Base-by-base conservation (phyloP, 140 eudicot species). In the Flaveria floridana region DNA sequence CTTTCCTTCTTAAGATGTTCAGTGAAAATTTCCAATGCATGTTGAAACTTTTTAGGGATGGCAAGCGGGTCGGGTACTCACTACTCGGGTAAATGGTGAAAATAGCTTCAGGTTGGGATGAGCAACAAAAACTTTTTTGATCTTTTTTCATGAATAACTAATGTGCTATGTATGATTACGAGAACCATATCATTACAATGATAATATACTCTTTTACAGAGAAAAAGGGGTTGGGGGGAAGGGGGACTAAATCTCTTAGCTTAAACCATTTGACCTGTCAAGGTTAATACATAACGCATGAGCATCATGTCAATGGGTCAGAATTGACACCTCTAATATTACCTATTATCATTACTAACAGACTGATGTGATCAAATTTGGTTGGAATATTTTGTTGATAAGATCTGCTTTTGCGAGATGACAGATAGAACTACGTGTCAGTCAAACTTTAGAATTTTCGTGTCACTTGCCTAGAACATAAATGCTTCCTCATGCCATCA, bases 401-500 rank as follows among this genome's bases (percentile, higher is more conserved):
- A 59, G 66, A 25, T 21, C 16, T 21, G 6, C 26, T 9, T 59
- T 59, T 23, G 46, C 2, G 34, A 11, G 28, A 61, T 8, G 42
- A 25, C 67, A 25, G 4, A 23, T 23, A 61, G 42, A 23, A 25
- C 41, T 61, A 61, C 23, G 12, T 26, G 2, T 61, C 20, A 25
- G 6, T 0, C 25, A 0, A 59, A 59, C 2, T 21, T 9, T 21
- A 25, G 7, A 34, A 34, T 13, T 25, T 62, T 25, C 11, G 3
- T 62, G 41, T 7, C 55, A 48, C 73, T 15, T 52, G 19, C 37
- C 51, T 62, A 44, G 18, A 34, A 16, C 13, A 64, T 44, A 8
- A n/a, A 61, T 64, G 42, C 50, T 51, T 75, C 53, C 55, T 74
- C 70, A 74, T 9, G 7, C 0, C 47, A 14, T 76, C 11, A 30